These are phyloP conservation scores for Craspedostauros australis DNA, from an alignment of 108 stramenopile species.

Conservation along the genomic window DNA sequence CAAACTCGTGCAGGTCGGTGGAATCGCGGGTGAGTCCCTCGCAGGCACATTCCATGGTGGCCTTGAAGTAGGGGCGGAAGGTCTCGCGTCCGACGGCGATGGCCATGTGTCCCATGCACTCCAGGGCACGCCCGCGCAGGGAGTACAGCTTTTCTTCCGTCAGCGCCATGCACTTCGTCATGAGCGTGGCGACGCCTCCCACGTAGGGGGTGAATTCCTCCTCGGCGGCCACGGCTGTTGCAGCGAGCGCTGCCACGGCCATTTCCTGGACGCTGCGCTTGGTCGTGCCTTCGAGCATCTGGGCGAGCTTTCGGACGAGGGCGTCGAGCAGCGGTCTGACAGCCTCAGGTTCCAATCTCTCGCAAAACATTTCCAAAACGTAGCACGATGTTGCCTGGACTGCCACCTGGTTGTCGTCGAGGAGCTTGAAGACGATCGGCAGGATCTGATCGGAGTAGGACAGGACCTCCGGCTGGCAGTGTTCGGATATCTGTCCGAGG, in stretches of 20 bases:
- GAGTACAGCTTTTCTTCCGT: slow-evolving; percentile 73
- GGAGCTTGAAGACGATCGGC: slow-evolving; percentile 87
- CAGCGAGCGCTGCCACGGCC: slow-evolving; percentile 94
- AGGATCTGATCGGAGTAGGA: slow-evolving; percentile 83
- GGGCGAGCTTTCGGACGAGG: slow-evolving; percentile 84
- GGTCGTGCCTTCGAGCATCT: slow-evolving; percentile 84
- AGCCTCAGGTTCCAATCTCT: slow-evolving; percentile 90
- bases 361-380: slow-evolving; percentile 98
- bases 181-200: slow-evolving; percentile 71
- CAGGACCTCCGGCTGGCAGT: slow-evolving; percentile 97
- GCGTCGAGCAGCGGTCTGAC: slow-evolving; percentile 87
- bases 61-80: slow-evolving; percentile 91
- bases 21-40: slow-evolving; percentile 80
- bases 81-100: slow-evolving; percentile 90
- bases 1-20: slow-evolving; percentile 93
- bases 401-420: slow-evolving; percentile 85
- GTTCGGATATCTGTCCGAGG: slow-evolving; percentile 94
- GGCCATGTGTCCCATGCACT: slow-evolving; percentile 99
- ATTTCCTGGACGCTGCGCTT: slow-evolving; percentile 95
- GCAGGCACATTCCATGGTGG: slow-evolving; percentile 86
- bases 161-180: slow-evolving; percentile 77
- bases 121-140: slow-evolving; percentile 92
- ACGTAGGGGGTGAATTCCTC: slow-evolving; percentile 95
- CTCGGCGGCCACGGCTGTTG: slow-evolving; percentile 95
- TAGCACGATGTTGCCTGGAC: slow-evolving; percentile 94